These are phyloP conservation scores for Colletotrichum sp. DNA, from an alignment of 2,329 filamentous ascomycete genomes.

Conservation along the genomic window DNA sequence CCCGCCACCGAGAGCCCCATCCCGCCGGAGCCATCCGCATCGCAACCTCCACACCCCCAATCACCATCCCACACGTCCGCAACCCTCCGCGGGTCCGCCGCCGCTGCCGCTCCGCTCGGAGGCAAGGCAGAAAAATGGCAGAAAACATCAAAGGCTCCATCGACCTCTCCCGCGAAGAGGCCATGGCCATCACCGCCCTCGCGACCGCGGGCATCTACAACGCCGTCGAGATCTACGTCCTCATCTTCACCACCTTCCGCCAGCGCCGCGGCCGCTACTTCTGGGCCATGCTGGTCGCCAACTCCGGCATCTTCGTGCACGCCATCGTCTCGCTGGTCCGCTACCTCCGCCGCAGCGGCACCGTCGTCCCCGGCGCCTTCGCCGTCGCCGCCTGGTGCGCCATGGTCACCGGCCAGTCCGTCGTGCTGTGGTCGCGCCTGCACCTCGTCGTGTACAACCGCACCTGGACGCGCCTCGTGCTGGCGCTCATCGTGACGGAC, in stretches of 20 bases:
- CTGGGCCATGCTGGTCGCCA: conserved; percentile 31
- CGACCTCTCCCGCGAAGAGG: neutral
- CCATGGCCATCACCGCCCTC: conserved; percentile 24
- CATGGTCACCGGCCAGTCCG: conserved; percentile 57
- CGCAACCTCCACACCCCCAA: neutral
- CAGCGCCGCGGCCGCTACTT: conserved; percentile 30
- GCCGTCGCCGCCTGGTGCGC: conserved; percentile 45
- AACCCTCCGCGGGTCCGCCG: neutral
- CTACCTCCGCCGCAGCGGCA: conserved; percentile 40
- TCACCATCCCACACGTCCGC: neutral
- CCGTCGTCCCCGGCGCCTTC: conserved; percentile 36
- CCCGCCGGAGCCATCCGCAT: neutral
- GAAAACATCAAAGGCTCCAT: neutral
- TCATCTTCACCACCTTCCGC: conserved; percentile 29
- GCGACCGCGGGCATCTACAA: conserved; percentile 26
- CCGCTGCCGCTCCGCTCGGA: neutral
- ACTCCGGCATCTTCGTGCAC: conserved; percentile 54
- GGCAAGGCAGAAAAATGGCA: neutral
- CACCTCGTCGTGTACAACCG: conserved; percentile 54
- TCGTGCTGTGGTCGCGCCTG: conserved; percentile 47
- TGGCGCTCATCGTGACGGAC: conserved; percentile 58
- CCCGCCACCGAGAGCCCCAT: neutral
- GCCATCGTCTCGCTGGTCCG: conserved; percentile 58
- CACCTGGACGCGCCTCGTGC: conserved; percentile 28
- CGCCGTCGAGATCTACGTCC: conserved; percentile 27